These are phyloP conservation scores for Scleroderma bovista DNA, from an alignment of 768 basidiomycete species.

Conservation along the genomic window DNA sequence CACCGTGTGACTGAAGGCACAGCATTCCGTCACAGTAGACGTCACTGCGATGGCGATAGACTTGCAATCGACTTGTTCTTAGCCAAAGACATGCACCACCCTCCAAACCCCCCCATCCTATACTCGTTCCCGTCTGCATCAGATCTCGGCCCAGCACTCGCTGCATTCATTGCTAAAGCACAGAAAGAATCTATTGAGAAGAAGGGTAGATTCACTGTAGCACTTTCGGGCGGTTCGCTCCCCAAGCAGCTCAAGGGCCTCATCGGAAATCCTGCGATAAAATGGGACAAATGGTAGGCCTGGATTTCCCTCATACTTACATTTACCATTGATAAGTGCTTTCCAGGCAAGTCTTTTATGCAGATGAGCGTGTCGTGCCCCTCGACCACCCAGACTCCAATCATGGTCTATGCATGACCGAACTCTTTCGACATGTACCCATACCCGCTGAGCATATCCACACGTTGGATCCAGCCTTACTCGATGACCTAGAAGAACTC, in stretches of 20 bases:
- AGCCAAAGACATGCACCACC: conserved; percentile 35
- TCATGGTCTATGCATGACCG: conserved; percentile 65
- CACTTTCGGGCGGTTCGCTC: conserved; percentile 89
- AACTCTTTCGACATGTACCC: conserved; percentile 78
- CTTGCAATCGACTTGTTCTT: no score
- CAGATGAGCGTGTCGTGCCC: conserved; percentile 92
- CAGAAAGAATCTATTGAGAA: conserved; percentile 88
- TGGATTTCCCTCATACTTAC: background rate
- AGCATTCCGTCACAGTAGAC: no score
- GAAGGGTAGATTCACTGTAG: conserved; percentile 87
- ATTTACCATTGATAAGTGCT: background rate
- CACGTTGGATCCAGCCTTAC: conserved; percentile 62
- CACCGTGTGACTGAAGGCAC: no score
- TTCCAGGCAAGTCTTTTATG: conserved; percentile 93
- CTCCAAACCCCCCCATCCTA: conserved; percentile 66
- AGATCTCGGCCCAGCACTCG: conserved; percentile 60
- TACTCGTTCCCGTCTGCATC: conserved; percentile 57
- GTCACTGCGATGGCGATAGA: no score
- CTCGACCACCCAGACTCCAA: conserved; percentile 93
- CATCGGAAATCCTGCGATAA: conserved; percentile 54
- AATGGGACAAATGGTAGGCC: conserved; percentile 91
- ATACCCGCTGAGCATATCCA: conserved; percentile 78
- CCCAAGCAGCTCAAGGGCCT: conserved; percentile 77
- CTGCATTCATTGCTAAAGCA: conserved; percentile 76
- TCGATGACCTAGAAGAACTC: conserved; percentile 76